These are phyloP conservation scores for Cicer cuneatum DNA, from an alignment of 306 rosid genomes.

Conservation along the genomic window DNA sequence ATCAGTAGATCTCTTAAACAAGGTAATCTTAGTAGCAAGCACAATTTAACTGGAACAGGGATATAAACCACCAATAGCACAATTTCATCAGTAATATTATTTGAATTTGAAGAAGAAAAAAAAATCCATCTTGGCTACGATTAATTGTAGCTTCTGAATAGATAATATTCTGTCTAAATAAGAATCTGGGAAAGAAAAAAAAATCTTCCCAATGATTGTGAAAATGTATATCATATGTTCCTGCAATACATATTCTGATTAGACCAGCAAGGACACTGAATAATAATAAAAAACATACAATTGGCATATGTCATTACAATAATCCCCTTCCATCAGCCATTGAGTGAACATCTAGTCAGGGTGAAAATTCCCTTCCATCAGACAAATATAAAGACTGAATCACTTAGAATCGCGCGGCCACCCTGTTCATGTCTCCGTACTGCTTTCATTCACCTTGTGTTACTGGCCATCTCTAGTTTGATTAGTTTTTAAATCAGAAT, in stretches of 20 bases:
- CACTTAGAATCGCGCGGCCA: slow-evolving; percentile 42
- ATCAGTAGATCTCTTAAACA: not conserved
- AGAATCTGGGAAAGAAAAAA: slow-evolving; percentile 40
- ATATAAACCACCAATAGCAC: slow-evolving; percentile 13
- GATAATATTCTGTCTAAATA: slow-evolving; percentile 47
- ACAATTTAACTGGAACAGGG: not conserved
- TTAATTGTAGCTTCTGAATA: slow-evolving; percentile 26
- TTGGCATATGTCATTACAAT: slow-evolving; percentile 45
- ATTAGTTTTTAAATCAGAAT: slow-evolving; percentile 61
- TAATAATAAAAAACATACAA: slow-evolving; percentile 44
- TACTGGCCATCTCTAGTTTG: slow-evolving; percentile 61
- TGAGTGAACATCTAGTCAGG: slow-evolving; percentile 43
- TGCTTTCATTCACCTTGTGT: slow-evolving; percentile 28
- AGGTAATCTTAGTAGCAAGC: not conserved
- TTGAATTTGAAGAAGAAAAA: not conserved
- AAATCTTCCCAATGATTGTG: slow-evolving; percentile 43
- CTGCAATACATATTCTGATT: slow-evolving; percentile 42
- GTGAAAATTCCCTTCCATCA: slow-evolving; percentile 41
- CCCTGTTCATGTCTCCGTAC: slow-evolving; percentile 29
- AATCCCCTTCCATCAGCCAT: slow-evolving; percentile 42
- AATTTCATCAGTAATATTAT: slow-evolving; percentile 16
- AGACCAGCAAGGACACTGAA: slow-evolving; percentile 51
- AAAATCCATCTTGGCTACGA: slow-evolving; percentile 31
- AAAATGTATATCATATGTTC: slow-evolving; percentile 41
- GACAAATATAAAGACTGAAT: slow-evolving; percentile 37